Evolutionary conservation across 192 early-diverging fungal genomes (phyloP).

Genomic region (Phlyctochytrium planicorne): DNA sequence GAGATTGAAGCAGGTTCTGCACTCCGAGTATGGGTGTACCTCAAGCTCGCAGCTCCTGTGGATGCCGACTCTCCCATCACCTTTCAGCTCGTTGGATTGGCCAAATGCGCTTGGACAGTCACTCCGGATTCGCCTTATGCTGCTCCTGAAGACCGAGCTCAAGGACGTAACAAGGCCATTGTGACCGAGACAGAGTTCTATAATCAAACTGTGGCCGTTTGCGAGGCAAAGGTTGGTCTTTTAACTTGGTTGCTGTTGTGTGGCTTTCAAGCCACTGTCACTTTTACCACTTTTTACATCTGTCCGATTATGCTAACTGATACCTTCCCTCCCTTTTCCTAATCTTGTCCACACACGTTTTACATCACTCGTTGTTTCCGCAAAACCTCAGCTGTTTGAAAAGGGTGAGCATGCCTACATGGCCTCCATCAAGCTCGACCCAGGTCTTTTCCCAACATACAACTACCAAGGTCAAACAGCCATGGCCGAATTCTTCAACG

Average conservation of each 20-base stretch:
- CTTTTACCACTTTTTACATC: no score
- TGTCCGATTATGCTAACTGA: no score
- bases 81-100: background rate
- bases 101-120: background rate
- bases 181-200: background rate
- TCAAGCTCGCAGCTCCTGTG: constrained; percentile 3
- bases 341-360: background rate
- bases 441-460: constrained; percentile 3
- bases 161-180: background rate
- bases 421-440: background rate
- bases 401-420: constrained; percentile 8
- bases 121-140: constrained; percentile 4
- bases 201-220: background rate
- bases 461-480: background rate
- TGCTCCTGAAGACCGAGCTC: background rate
- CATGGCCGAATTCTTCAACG: background rate
- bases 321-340: background rate
- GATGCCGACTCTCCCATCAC: background rate
- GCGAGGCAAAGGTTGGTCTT: background rate
- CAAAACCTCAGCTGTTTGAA: constrained; percentile 7
- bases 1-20: background rate
- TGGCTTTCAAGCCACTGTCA: background rate
- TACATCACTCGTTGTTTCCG: no score
- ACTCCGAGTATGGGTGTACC: background rate
- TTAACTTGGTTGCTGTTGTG: background rate